Percentiles rank a stretch among this genome's conserved stretches.
Evolutionary conservation across 2,329 filamentous ascomycete genomes (phyloP).

Genomic region (Pestalotiopsis sp.): DNA sequence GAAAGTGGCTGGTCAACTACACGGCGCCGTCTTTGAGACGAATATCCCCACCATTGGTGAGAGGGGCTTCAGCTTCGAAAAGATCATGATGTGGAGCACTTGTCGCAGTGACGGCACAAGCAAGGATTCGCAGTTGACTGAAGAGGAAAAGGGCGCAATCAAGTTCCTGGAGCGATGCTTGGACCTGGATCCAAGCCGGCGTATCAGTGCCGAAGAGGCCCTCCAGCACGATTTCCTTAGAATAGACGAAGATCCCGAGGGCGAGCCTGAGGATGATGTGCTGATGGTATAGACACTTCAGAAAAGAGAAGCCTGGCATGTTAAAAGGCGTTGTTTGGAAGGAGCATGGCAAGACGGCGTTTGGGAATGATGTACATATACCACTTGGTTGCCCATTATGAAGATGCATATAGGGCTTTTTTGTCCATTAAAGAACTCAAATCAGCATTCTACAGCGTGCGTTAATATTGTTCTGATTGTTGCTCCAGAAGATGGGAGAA

Average conservation of each 20-base stretch:
- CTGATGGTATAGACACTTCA: constrained; percentile 37
- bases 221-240: constrained; percentile 71
- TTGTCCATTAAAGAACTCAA: no score
- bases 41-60: constrained; percentile 89
- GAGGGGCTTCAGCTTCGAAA: constrained; percentile 84
- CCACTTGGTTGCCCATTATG: background rate
- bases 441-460: no score
- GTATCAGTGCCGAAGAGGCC: constrained; percentile 77
- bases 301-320: background rate
- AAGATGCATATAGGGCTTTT: background rate
- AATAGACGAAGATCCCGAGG: constrained; percentile 30
- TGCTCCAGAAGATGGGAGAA: no score
- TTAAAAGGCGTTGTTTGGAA: constrained; percentile 5
- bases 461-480: no score
- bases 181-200: constrained; percentile 73
- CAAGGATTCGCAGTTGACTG: constrained; percentile 54
- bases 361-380: background rate
- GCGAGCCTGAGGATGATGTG: constrained; percentile 51
- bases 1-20: constrained; percentile 78
- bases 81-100: constrained; percentile 95
- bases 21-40: constrained; percentile 91
- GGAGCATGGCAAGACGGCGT: background rate
- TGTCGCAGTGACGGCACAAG: constrained; percentile 68
- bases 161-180: constrained; percentile 73
- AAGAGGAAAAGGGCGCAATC: constrained; percentile 73